Base-by-base conservation (phyloP, 2,329 filamentous ascomycete genomes). In the Pseudogymnoascus sp. region DNA sequence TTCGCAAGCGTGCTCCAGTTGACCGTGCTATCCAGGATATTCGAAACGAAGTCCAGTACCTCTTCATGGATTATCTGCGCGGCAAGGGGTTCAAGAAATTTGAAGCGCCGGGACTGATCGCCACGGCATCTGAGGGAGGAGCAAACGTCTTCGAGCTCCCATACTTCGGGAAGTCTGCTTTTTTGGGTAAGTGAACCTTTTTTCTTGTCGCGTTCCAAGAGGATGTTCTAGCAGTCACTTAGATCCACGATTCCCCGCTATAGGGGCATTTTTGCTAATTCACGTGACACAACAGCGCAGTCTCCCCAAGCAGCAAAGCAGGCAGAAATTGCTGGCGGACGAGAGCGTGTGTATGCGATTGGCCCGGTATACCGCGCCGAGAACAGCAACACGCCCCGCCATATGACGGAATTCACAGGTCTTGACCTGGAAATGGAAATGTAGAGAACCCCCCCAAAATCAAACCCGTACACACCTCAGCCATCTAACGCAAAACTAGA, bases 351-450 rank as follows among this genome's bases (percentile, higher is more conserved):
- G 60, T 91, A 87, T 77, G 86, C 90, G 71, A 87, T 92, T 62
- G 88, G 89, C 0, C 90, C 90, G 3, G 89, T 95, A 2, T 96
- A 93, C 81, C 82, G 90, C 66, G 90, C 90, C n/a, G 91, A 95
- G 19, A 35, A 8, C 33, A 35, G 33, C 33, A 35, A 37, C 33
- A 95, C 90, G 0, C 88, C 89, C 28, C 83, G 90, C 68, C 90
- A 95, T 71, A 87, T 95, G 86, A 93, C 90, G 10, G 90, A 93
- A 81, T 96, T 95, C 76, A 93, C 88, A 4, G 90, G 90, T 71
- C 88, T 96, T 60, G 91, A 96, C 89, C 73, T 95, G 73, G 91
- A 95, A 75, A 95, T 93, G 90, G 90, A 91, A 71, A 93, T 95
- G 19, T 19, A 19, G 19, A 19, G 19, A 19, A 19, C 19, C 19